Evolutionary conservation across 2,329 filamentous ascomycete genomes (phyloP), one percentile per base, ranked within the genome.

Genomic region (Sclerotiophoma versabilis): DNA sequence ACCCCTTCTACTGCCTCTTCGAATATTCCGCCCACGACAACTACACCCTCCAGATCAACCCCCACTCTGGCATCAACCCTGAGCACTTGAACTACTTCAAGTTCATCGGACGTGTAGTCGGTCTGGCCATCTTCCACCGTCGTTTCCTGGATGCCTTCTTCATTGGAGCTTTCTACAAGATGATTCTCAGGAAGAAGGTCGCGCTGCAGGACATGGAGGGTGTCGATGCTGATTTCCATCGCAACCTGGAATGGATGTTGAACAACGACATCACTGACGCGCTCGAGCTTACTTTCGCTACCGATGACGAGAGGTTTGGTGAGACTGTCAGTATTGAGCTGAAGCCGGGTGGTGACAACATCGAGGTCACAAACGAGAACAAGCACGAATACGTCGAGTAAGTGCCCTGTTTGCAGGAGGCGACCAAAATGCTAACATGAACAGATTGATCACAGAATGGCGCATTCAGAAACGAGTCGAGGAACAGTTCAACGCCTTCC

Each of bases 21-120:
- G 95, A 99, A 79, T 99, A 99, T 78, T 98, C 95, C 22, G 95
- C 95, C 32, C 95, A 99, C 81, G 95, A 99, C 86, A 99, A 99
- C 80, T 99, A 99, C 80, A 99, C 95, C 25, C 89, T 99, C 49
- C 95, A 99, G 79, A 99, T 99, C 81, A 99, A 99, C 80, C 95
- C 95, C 38, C 95, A 99, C 77, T 99, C 95, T 17, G 95, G 95
- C 62, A 98, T 99, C 79, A 99, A 99, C 77, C 95, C 95, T 0
- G 95, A 99, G 79, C 95, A 99, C 85, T 82, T 99, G 70, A 98
- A 97, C 76, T 99, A 98, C 80, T 99, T 99, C 87, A 98, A 96
- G 78, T 99, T 99, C 74, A 99, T 99, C 70, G 95, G 95, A 42
- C 91, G 95, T 56, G 95, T 99, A 23, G 95, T 99, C 54, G 95